A percentile compares a stretch with the other conserved stretches of the same genome.
Evolutionary conservation across 306 rosid genomes (phyloP).

Genomic region (Sicyos edulis): DNA sequence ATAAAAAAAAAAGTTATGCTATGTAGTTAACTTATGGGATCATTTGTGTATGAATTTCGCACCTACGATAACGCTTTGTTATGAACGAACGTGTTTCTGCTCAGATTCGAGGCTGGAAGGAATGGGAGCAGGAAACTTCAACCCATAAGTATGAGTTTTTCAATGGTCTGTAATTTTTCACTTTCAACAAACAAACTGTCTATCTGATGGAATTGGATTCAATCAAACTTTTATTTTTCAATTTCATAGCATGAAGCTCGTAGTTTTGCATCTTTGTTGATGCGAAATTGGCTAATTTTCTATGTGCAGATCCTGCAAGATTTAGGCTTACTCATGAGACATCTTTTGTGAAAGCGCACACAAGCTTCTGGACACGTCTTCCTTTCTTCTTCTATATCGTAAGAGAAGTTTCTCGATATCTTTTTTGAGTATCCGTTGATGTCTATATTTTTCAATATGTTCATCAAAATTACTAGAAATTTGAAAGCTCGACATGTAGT

Average conservation of each 20-base stretch:
- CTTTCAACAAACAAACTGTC: background rate
- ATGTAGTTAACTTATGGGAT: background rate
- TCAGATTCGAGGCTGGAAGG: constrained; percentile 94
- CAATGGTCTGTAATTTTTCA: constrained; percentile 42
- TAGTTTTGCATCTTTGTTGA: background rate
- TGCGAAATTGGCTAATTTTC: background rate
- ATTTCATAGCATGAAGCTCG: background rate
- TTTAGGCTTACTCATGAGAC: constrained; percentile 87
- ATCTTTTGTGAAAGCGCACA: constrained; percentile 81
- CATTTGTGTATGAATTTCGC: background rate
- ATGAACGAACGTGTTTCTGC: constrained; percentile 22
- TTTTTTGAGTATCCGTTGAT: background rate
- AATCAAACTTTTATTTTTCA: background rate
- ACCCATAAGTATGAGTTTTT: constrained; percentile 70
- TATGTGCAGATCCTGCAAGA: constrained; percentile 58
- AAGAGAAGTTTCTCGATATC: constrained; percentile 25
- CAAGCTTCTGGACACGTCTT: constrained; percentile 62
- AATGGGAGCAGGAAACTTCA: constrained; percentile 82
- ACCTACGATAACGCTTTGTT: constrained; percentile 6
- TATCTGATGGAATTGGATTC: background rate
- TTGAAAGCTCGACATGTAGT: background rate
- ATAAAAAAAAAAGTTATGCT: no score
- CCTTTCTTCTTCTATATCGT: constrained; percentile 71
- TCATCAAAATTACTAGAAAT: background rate
- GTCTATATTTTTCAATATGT: background rate